A percentile compares a stretch with the other conserved stretches of the same genome.
These are phyloP conservation scores for Talaromyces rugulosus DNA, from an alignment of 2,329 filamentous ascomycete species.

Conservation along the genomic window DNA sequence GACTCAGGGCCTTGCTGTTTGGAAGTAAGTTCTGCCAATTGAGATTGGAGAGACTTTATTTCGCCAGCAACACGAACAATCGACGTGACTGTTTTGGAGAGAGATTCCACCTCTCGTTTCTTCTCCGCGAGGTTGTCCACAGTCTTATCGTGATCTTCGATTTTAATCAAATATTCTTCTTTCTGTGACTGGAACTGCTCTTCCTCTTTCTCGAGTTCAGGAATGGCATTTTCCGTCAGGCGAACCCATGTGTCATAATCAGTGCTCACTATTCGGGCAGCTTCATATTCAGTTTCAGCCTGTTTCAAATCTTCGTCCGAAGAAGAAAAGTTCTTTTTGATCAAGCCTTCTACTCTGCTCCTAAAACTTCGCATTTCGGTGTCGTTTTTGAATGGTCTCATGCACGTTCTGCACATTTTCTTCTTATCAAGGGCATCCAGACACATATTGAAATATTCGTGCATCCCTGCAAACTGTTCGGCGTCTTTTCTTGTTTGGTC, in stretches of 20 bases:
- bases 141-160: conserved; percentile 64
- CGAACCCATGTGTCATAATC: conserved; percentile 72
- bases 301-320: conserved; percentile 60
- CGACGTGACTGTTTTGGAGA: conserved; percentile 70
- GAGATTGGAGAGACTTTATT: conserved; percentile 64
- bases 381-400: conserved; percentile 60
- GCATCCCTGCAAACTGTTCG: conserved; percentile 63
- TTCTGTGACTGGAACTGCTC: conserved; percentile 59
- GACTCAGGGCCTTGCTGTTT: conserved; percentile 67
- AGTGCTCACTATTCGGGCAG: conserved; percentile 59
- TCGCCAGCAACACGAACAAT: conserved; percentile 72
- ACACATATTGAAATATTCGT: conserved; percentile 68
- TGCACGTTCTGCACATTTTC: conserved; percentile 73
- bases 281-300: conserved; percentile 58
- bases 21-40: conserved; percentile 70
- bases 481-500: conserved; percentile 59
- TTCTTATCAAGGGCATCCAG: conserved; percentile 62
- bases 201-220: conserved; percentile 61
- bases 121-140: conserved; percentile 61
- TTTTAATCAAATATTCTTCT: conserved; percentile 54
- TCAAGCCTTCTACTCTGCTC: conserved; percentile 59
- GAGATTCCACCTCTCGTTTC: conserved; percentile 68
- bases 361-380: conserved; percentile 60
- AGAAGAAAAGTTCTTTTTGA: conserved; percentile 51
- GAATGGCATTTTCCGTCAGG: conserved; percentile 65